phyloP scores from a whole-genome alignment of 345 rosid species.

The Eucalyptus microcorys region DNA sequence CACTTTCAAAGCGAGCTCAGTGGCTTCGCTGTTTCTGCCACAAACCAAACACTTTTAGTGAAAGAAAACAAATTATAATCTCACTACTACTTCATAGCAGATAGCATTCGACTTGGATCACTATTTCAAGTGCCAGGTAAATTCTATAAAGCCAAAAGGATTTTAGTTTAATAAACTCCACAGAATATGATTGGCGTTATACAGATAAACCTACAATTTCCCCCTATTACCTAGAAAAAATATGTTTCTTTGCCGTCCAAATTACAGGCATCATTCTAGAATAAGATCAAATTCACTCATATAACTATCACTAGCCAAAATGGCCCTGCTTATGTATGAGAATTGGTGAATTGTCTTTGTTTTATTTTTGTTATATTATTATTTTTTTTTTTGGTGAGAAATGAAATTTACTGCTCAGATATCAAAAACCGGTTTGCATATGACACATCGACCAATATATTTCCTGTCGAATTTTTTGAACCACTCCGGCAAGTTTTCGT shows the following conservation, averaged over 20 bases:
- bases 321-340: too few species aligned
- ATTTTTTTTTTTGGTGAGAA: too few species aligned
- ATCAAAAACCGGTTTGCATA: accelerated
- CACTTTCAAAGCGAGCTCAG: too few species aligned
- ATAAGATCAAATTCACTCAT: background rate
- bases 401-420: too few species aligned
- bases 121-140: accelerated
- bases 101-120: background rate
- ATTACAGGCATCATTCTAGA: background rate
- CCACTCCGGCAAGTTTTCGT: background rate
- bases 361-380: too few species aligned
- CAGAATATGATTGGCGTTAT: background rate
- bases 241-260: background rate
- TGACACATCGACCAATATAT: background rate
- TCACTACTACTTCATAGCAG: background rate
- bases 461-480: too few species aligned
- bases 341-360: too few species aligned
- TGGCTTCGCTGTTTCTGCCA: too few species aligned
- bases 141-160: background rate
- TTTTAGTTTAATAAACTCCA: accelerated
- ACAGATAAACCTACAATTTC: background rate
- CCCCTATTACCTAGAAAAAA: background rate
- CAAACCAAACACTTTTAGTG: background rate
- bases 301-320: too few species aligned
- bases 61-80: background rate